A percentile compares a stretch with the other conserved stretches of the same genome.
phyloP scores from a whole-genome alignment of 2,329 filamentous ascomycete species.

The Alternaria solani region DNA sequence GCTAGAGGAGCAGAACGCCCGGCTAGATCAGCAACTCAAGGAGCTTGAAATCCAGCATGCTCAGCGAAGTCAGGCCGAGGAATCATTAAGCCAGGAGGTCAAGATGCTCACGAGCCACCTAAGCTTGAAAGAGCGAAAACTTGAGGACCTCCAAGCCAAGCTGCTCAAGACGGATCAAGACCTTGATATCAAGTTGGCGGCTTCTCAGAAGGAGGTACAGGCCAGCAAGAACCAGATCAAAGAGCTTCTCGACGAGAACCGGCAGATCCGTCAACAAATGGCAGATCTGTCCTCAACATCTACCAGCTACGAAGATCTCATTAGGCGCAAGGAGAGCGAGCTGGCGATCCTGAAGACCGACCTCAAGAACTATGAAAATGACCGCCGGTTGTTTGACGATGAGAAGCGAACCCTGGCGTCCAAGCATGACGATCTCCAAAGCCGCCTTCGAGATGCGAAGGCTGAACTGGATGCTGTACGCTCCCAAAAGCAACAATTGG shows the following conservation, averaged over 20 bases:
- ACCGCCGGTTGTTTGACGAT: conserved; percentile 78
- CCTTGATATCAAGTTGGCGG: conserved; percentile 81
- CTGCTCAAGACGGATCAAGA: conserved; percentile 88
- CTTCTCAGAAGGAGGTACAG: conserved; percentile 80
- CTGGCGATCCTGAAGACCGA: conserved; percentile 84
- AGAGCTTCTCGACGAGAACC: conserved; percentile 80
- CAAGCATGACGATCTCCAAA: conserved; percentile 81
- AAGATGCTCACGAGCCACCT: conserved; percentile 93
- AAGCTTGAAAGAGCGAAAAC: conserved; percentile 85
- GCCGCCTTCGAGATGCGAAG: conserved; percentile 81
- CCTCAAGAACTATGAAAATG: conserved; percentile 81
- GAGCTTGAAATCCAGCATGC: conserved; percentile 75
- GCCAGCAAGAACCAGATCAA: conserved; percentile 76
- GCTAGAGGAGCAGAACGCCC: conserved; percentile 70
- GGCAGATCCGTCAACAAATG: conserved; percentile 83
- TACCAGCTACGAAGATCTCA: conserved; percentile 92
- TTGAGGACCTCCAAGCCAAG: conserved; percentile 84
- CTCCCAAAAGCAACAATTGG: conserved; percentile 81
- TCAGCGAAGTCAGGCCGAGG: conserved; percentile 78
- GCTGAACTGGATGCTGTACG: conserved; percentile 87
- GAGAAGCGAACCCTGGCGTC: conserved; percentile 75
- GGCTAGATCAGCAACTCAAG: conserved; percentile 74
- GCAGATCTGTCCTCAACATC: conserved; percentile 88
- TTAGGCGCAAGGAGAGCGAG: conserved; percentile 93
- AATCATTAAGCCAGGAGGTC: conserved; percentile 80